These are phyloP conservation scores for Cladophialophora psammophila DNA, from an alignment of 2,329 filamentous ascomycete genomes.

Conservation along the genomic window DNA sequence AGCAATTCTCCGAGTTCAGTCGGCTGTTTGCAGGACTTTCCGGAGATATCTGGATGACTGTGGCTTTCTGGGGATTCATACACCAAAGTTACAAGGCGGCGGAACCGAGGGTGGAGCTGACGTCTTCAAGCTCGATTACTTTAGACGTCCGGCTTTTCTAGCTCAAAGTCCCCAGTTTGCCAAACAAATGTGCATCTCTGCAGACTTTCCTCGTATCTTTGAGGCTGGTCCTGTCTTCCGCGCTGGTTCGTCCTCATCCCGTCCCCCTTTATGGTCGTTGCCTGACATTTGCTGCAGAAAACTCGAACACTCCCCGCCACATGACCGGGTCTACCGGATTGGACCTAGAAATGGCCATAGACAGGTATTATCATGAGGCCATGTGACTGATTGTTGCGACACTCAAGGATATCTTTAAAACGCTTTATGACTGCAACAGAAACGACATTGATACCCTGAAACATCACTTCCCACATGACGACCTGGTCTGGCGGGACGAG, in stretches of 20 bases:
- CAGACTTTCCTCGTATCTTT: constrained; percentile 80
- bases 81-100: constrained; percentile 82
- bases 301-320: constrained; percentile 85
- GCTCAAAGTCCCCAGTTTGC: constrained; percentile 83
- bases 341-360: constrained; percentile 82
- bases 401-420: constrained; percentile 75
- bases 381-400: constrained; percentile 74
- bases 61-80: constrained; percentile 84
- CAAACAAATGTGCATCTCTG: constrained; percentile 82
- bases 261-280: too few species aligned
- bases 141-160: constrained; percentile 77
- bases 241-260: constrained; percentile 51
- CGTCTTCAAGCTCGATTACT: constrained; percentile 85
- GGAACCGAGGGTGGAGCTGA: constrained; percentile 83
- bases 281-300: constrained; percentile 58
- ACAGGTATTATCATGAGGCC: constrained; percentile 79
- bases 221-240: constrained; percentile 82
- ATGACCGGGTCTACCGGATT: constrained; percentile 85
- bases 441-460: constrained; percentile 75
- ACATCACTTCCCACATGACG: constrained; percentile 76
- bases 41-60: constrained; percentile 71
- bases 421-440: constrained; percentile 67
- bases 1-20: constrained; percentile 78
- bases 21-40: constrained; percentile 75
- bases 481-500: constrained; percentile 78